Evolutionary conservation across 441 rosid genomes (phyloP), one percentile per base, ranked within the genome.

Genomic region (Adansonia grandidieri): DNA sequence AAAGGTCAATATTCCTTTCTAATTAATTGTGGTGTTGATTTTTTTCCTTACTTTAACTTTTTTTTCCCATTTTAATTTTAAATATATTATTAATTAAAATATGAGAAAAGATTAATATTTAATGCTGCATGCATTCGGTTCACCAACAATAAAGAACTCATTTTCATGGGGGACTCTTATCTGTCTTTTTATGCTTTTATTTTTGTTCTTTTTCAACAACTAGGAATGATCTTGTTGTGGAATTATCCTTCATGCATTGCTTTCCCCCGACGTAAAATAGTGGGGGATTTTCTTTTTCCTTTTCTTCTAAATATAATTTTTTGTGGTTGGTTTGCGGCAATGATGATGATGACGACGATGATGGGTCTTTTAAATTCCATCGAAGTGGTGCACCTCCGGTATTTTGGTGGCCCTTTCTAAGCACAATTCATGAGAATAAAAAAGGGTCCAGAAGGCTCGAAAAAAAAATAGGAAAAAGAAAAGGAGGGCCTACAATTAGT

Each of bases 201-300:
- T 78, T 82, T 83, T 80, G 67, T 77, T 83, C 20, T 68, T 75
- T 86, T 86, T 84, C 89, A 82, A 85, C 87, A 74, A 80, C 69
- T 85, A 80, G 90, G 86, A 90, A 92, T 92, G 92, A 92, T 95
- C 87, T 89, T 86, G 90, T 81, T 89, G 91, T 89, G 82, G 93
- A 86, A 84, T 85, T 84, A 85, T 84, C 85, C 80, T 80, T 89
- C 99, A 96, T 92, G 97, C 97, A 96, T 91, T 90, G 91, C 93
- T 90, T 91, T 91, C 85, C 81, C 83, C 84, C 93, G 79, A 93
- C 97, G 97, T 93, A 87, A 90, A 89, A 77, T 79, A 80, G 40
- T 51, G 70, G 64, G 32, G 14, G 63, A 32, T 42, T 54, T 67
- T 67, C 0, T 5, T 1, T 68, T 47, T 57, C 78, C n/a, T 14